These are phyloP conservation scores for Rhizopogon rudus DNA, from an alignment of 768 basidiomycete genomes.

Conservation along the genomic window DNA sequence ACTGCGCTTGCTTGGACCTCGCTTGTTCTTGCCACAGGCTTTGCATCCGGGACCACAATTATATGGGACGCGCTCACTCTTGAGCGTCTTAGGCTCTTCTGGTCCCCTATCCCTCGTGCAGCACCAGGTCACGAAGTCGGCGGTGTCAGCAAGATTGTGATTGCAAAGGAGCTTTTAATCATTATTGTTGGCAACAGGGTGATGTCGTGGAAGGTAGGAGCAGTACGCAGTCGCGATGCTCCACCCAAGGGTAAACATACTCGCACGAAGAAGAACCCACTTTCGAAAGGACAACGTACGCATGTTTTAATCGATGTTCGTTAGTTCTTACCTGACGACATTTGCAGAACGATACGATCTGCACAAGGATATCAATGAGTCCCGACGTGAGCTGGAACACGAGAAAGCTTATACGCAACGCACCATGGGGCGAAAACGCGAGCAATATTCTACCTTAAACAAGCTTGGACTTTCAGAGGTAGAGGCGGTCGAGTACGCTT, in stretches of 20 bases:
- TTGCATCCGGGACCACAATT: slow-evolving; percentile 49
- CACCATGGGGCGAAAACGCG: slow-evolving; percentile 44
- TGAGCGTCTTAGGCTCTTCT: slow-evolving; percentile 49
- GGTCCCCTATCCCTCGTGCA: slow-evolving; percentile 37
- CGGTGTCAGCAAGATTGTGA: slow-evolving; percentile 50
- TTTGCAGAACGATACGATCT: slow-evolving; percentile 58
- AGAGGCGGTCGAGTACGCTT: slow-evolving; percentile 73
- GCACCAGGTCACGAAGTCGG: slow-evolving; percentile 32
- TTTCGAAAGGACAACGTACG: slow-evolving; percentile 46
- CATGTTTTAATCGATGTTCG: not conserved
- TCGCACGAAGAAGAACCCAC: slow-evolving; percentile 18
- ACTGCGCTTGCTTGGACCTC: slow-evolving; percentile 61
- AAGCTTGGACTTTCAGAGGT: slow-evolving; percentile 67
- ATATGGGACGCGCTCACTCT: slow-evolving; percentile 69
- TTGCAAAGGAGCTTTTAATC: slow-evolving; percentile 51
- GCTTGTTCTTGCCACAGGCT: slow-evolving; percentile 60
- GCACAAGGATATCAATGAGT: slow-evolving; percentile 58
- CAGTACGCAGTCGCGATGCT: slow-evolving; percentile 26
- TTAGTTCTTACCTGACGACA: not conserved
- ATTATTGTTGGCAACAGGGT: slow-evolving; percentile 57
- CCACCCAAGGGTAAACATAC: slow-evolving; percentile 27
- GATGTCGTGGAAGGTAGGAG: slow-evolving; percentile 64
- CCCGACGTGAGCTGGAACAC: slow-evolving; percentile 43
- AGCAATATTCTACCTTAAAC: slow-evolving; percentile 53
- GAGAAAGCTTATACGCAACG: slow-evolving; percentile 37